Evolutionary conservation across 140 eudicot genomes (phyloP).

Genomic region (Anethum foeniculum): DNA sequence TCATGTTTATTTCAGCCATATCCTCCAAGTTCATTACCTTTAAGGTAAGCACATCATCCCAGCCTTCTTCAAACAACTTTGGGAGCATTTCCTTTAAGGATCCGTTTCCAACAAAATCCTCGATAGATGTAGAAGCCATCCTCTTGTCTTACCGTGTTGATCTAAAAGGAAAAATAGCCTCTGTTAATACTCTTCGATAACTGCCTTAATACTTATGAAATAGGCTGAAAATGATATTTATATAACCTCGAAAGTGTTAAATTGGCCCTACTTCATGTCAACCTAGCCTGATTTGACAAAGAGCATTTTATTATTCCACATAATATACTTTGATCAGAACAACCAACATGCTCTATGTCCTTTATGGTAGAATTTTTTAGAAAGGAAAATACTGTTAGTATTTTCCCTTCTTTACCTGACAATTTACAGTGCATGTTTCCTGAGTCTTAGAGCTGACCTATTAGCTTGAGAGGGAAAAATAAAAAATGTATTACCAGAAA

Average conservation of each 20-base stretch:
- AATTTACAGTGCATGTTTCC: background rate
- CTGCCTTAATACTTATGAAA: background rate
- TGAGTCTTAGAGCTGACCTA: background rate
- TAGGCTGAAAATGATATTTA: background rate
- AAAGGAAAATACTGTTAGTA: background rate
- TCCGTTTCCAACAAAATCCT: conserved; percentile 77
- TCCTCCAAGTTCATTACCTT: conserved; percentile 77
- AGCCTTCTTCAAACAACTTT: conserved; percentile 65
- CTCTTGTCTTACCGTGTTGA: conserved; percentile 11
- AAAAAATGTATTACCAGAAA: background rate
- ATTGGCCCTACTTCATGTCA: background rate
- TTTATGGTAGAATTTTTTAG: background rate
- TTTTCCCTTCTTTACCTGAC: background rate
- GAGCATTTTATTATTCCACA: background rate
- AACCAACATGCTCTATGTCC: background rate
- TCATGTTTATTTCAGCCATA: conserved; percentile 61
- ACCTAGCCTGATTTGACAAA: background rate
- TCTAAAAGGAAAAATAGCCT: conserved; percentile 9
- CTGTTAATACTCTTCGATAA: background rate
- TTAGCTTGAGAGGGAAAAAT: background rate
- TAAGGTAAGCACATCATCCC: conserved; percentile 84
- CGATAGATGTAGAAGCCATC: conserved; percentile 76
- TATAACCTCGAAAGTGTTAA: background rate
- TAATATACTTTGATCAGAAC: conserved; percentile 6
- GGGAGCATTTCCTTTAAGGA: conserved; percentile 47